Percentiles rank a stretch among this genome's conserved stretches.
Evolutionary conservation across 257 asterid genomes (phyloP).

Genomic region (Galeopsis tetrahit): DNA sequence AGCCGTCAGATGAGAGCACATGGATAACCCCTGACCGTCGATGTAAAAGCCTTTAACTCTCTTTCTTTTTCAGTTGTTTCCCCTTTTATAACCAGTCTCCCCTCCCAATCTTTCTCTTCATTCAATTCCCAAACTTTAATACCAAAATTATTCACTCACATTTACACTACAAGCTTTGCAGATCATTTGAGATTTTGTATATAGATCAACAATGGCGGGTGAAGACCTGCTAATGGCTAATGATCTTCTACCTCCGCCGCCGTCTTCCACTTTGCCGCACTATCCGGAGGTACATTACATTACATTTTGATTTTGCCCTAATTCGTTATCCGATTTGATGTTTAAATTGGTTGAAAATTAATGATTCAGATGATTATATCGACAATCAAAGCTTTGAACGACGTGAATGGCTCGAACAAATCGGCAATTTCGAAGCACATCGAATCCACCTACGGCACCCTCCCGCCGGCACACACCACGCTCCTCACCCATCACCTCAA

Average conservation of each 20-base stretch:
- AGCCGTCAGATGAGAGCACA: slow-evolving; percentile 44
- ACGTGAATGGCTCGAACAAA: slow-evolving; percentile 63
- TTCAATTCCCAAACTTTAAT: slow-evolving; percentile 9
- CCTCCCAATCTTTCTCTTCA: slow-evolving; percentile 18
- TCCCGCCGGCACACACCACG: slow-evolving; percentile 63
- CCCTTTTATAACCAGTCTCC: slow-evolving; percentile 57
- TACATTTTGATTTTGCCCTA: neutral
- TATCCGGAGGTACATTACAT: slow-evolving; percentile 61
- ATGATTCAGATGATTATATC: slow-evolving; percentile 61
- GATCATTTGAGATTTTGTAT: neutral
- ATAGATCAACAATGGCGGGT: slow-evolving; percentile 49
- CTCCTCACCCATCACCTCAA: slow-evolving; percentile 70
- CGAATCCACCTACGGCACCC: slow-evolving; percentile 60
- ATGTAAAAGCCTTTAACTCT: slow-evolving; percentile 37
- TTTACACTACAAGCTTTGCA: neutral
- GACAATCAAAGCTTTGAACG: slow-evolving; percentile 64
- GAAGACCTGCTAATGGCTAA: slow-evolving; percentile 41
- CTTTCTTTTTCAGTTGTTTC: slow-evolving; percentile 7
- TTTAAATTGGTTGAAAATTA: neutral
- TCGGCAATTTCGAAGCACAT: slow-evolving; percentile 66
- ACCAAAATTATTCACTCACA: too few relatives aligned
- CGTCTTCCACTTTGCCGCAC: slow-evolving; percentile 47
- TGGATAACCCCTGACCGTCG: slow-evolving; percentile 59
- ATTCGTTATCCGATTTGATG: neutral
- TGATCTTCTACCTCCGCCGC: slow-evolving; percentile 34